Conservation (phyloP, 192 early-diverging fungal species). For the Coemansia sp. region DNA sequence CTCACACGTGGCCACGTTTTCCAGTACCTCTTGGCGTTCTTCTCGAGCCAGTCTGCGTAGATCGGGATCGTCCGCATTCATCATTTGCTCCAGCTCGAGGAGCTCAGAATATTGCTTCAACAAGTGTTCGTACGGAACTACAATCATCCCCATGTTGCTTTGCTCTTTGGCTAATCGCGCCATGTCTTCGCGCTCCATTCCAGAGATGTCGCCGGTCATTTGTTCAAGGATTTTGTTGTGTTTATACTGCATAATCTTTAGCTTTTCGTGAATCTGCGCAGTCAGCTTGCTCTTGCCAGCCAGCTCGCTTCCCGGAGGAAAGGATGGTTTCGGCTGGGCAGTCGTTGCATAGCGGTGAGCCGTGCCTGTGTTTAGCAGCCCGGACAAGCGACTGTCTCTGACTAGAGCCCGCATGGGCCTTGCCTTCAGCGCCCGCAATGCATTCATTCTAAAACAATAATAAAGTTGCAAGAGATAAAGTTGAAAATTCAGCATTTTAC, state of each 20-base stretch:
- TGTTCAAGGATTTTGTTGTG: constrained; percentile 20
- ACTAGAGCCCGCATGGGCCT: background rate
- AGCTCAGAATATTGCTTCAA: constrained; percentile 43
- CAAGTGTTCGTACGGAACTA: constrained; percentile 30
- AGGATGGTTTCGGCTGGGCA: background rate
- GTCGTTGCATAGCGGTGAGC: constrained; percentile 9
- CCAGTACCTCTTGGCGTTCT: constrained; percentile 55
- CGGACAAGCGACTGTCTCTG: background rate
- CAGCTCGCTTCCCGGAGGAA: constrained; percentile 32
- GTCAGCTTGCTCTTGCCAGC: constrained; percentile 51
- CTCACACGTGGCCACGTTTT: constrained; percentile 51
- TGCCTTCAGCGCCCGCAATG: background rate
- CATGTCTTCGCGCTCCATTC: constrained; percentile 37
- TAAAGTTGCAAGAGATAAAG: background rate
- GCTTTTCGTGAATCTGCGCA: constrained; percentile 37
- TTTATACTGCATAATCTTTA: constrained; percentile 24
- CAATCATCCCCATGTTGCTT: constrained; percentile 31
- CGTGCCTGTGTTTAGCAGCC: background rate
- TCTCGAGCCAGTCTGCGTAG: constrained; percentile 63
- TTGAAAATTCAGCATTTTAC: background rate
- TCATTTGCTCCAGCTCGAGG: constrained; percentile 45
- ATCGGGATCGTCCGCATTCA: constrained; percentile 22
- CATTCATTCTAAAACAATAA: background rate
- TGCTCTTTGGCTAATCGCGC: constrained; percentile 52
- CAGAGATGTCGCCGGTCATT: constrained; percentile 39